Conservation (phyloP, 2,329 filamentous ascomycete genomes). For the Cladosporium halotolerans region DNA sequence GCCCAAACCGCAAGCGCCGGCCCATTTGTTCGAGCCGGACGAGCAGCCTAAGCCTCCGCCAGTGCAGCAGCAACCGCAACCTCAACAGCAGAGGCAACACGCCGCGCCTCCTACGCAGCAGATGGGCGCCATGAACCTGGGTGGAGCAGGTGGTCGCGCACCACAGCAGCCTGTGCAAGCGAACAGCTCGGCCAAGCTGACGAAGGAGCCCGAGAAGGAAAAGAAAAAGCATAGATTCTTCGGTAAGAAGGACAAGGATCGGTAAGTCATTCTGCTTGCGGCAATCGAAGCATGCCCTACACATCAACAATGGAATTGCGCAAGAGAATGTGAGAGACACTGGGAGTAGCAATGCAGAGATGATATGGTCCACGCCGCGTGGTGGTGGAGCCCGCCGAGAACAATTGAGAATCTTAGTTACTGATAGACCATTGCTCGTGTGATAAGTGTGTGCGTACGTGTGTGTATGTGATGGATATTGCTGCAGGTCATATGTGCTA, state of each 20-base stretch:
- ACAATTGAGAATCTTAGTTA: too few species aligned
- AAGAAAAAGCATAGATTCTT: constrained; percentile 54
- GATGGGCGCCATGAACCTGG: constrained; percentile 52
- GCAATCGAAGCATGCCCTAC: too few species aligned
- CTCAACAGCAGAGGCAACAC: constrained; percentile 15
- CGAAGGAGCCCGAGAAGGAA: constrained; percentile 50
- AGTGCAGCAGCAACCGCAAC: constrained; percentile 41
- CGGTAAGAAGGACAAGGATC: constrained; percentile 29
- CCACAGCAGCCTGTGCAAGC: constrained; percentile 23
- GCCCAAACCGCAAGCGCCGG: constrained; percentile 73
- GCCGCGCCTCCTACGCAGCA: constrained; percentile 43
- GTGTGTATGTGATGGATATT: too few species aligned
- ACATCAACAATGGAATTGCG: too few species aligned
- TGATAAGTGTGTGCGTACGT: too few species aligned
- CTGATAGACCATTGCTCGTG: too few species aligned
- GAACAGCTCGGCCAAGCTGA: constrained; percentile 37
- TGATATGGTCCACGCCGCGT: too few species aligned
- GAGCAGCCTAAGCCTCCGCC: constrained; percentile 48
- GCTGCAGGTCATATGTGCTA: too few species aligned
- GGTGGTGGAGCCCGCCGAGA: too few species aligned
- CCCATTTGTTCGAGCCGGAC: constrained; percentile 75
- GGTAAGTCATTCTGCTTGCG: neutral
- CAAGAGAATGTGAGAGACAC: too few species aligned
- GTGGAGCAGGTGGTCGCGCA: constrained; percentile 20
- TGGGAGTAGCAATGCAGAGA: too few species aligned